phyloP scores from a whole-genome alignment of 108 stramenopile species.

The Epithemia pelagica region DNA sequence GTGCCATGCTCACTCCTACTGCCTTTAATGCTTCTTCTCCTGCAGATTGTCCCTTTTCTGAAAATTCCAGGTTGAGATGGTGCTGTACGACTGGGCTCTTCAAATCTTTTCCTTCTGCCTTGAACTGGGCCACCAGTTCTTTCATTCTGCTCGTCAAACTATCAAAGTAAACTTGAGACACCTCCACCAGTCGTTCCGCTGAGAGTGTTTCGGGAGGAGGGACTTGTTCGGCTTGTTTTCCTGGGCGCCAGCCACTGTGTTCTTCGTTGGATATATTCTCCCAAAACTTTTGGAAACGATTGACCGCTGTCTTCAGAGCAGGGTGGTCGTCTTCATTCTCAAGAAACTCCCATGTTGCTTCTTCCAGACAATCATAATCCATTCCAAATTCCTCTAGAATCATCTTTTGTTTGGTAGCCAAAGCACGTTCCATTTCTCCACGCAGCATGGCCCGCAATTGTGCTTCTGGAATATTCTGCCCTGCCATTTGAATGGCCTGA shows the following conservation, averaged over 20 bases:
- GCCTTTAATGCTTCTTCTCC: slow-evolving; percentile 65
- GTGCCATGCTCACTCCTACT: slow-evolving; percentile 47
- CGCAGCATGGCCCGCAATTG: slow-evolving; percentile 66
- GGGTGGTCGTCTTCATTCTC: slow-evolving; percentile 46
- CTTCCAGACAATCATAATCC: slow-evolving; percentile 83
- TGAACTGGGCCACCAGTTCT: slow-evolving; percentile 46
- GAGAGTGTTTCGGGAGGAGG: slow-evolving; percentile 44
- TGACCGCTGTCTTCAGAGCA: slow-evolving; percentile 68
- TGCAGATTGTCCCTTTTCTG: slow-evolving; percentile 63
- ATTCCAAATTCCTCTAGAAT: slow-evolving; percentile 75
- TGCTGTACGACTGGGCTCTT: slow-evolving; percentile 55
- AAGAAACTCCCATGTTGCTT: slow-evolving; percentile 85
- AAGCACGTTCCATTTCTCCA: slow-evolving; percentile 72
- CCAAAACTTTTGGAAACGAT: slow-evolving; percentile 82
- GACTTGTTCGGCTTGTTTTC: slow-evolving; percentile 16
- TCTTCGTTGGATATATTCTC: slow-evolving; percentile 73
- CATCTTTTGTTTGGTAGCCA: slow-evolving; percentile 43
- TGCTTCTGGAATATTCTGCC: slow-evolving; percentile 73
- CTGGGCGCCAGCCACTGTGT: slow-evolving; percentile 61
- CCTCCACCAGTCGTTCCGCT: slow-evolving; percentile 55
- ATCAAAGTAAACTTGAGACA: slow-evolving; percentile 73
- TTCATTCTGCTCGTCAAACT: slow-evolving; percentile 65
- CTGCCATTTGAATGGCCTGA: slow-evolving; percentile 81
- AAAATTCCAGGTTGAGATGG: slow-evolving; percentile 71
- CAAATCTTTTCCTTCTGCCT: slow-evolving; percentile 60